Conservation (phyloP, 768 basidiomycete species). For the Lentinus tigrinus region DNA sequence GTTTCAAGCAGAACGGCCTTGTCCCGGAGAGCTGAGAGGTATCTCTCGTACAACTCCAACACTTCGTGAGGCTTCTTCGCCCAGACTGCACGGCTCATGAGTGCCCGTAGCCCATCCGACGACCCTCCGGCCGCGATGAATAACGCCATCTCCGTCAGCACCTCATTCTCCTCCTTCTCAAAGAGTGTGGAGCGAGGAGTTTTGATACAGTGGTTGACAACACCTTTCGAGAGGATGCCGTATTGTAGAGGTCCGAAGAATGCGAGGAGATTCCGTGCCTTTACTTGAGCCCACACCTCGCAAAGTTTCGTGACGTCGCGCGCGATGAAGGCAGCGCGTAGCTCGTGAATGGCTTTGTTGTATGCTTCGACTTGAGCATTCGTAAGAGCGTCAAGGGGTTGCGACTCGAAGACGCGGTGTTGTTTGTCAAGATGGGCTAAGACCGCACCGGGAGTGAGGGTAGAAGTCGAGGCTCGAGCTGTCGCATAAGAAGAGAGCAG, state of each 20-base stretch:
- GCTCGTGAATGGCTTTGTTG: constrained; percentile 35
- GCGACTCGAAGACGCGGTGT: constrained; percentile 6
- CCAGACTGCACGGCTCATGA: constrained; percentile 14
- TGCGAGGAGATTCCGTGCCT: constrained; percentile 41
- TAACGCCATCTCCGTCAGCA: constrained; percentile 49
- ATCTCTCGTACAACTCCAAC: constrained; percentile 13
- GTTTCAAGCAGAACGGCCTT: constrained; percentile 7
- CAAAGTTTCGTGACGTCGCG: constrained; percentile 32
- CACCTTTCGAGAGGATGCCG: constrained; percentile 36
- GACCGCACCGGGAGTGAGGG: constrained; percentile 8
- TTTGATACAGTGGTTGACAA: constrained; percentile 24
- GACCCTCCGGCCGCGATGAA: constrained; percentile 44
- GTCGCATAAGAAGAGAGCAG: background rate
- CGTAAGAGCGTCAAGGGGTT: background rate
- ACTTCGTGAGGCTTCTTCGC: constrained; percentile 20
- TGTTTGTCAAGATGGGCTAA: constrained; percentile 6
- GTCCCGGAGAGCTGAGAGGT: constrained; percentile 22
- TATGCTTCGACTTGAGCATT: constrained; percentile 32
- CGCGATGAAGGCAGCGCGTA: constrained; percentile 38
- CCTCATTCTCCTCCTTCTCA: constrained; percentile 22
- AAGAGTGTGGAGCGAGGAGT: constrained; percentile 15
- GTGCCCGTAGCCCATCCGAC: constrained; percentile 34
- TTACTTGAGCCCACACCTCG: constrained; percentile 43
- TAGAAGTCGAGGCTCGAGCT: background rate
- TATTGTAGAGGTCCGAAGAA: constrained; percentile 46